Conservation (phyloP, 441 rosid genomes). For the Pelargonium australe region DNA sequence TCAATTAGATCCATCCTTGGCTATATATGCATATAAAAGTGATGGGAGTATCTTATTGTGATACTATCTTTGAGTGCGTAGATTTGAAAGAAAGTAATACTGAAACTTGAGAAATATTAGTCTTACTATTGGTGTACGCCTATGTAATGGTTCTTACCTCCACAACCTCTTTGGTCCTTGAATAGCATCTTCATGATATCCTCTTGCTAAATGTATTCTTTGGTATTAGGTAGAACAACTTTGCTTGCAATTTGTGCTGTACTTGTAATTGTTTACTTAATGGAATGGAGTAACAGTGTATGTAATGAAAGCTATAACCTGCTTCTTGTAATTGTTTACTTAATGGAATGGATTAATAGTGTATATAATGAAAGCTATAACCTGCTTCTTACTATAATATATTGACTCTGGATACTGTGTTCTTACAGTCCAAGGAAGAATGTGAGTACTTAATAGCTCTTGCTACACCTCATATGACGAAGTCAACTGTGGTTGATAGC, state of each 20-base stretch:
- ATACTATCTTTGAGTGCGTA: no score
- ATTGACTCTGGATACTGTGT: slow-evolving; percentile 5
- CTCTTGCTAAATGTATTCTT: no score
- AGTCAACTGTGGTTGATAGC: slow-evolving; percentile 66
- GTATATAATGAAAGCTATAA: background rate
- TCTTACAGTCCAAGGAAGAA: slow-evolving; percentile 59
- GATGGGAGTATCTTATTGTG: no score
- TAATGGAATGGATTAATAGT: background rate
- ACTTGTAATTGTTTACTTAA: background rate
- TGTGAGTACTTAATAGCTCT: slow-evolving; percentile 59
- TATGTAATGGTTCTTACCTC: background rate
- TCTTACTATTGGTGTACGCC: background rate
- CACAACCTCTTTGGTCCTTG: background rate
- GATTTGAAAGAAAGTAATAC: no score
- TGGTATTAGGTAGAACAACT: background rate
- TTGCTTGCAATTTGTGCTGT: background rate
- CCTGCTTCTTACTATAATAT: background rate
- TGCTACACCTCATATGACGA: slow-evolving; percentile 56
- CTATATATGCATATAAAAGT: no score
- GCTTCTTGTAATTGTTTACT: no score
- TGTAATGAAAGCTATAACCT: no score
- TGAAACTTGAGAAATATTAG: no score
- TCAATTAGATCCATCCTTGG: no score
- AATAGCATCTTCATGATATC: background rate
- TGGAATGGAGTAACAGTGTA: no score